phyloP scores from a whole-genome alignment of 2,329 filamentous ascomycete genomes.

The Penicillium janthinellum region DNA sequence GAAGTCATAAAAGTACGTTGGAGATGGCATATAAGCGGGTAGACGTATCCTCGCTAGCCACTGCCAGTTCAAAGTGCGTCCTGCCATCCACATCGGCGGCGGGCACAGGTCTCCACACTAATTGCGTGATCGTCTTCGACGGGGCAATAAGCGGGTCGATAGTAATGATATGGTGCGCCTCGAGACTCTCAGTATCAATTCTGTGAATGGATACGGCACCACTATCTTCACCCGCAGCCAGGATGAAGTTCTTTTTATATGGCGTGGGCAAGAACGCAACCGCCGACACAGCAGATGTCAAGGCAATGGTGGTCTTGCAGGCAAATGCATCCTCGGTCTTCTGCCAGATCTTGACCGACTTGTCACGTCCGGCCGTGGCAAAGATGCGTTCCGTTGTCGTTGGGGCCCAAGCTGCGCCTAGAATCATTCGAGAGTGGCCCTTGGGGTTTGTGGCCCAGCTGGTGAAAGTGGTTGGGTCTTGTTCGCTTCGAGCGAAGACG shows the following conservation, averaged over 20 bases:
- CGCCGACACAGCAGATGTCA: conserved; percentile 67
- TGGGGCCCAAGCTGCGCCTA: conserved; percentile 83
- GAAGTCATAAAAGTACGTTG: conserved; percentile 30
- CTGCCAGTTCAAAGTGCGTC: conserved; percentile 41
- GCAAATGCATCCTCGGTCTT: conserved; percentile 48
- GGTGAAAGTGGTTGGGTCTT: conserved; percentile 52
- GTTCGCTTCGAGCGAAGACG: conserved; percentile 64
- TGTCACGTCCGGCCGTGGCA: conserved; percentile 88
- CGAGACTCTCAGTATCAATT: conserved; percentile 36
- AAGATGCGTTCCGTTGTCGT: conserved; percentile 56
- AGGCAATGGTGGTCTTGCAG: conserved; percentile 57
- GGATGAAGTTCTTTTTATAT: conserved; percentile 34
- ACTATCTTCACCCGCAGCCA: conserved; percentile 52
- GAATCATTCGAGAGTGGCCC: conserved; percentile 88
- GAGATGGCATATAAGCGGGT: conserved; percentile 43
- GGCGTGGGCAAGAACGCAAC: conserved; percentile 62
- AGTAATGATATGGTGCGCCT: conserved; percentile 32
- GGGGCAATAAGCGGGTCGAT: conserved; percentile 52
- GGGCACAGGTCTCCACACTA: conserved; percentile 66
- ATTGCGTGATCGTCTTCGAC: conserved; percentile 66
- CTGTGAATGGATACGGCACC: conserved; percentile 48
- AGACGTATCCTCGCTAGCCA: conserved; percentile 50
- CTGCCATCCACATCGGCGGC: conserved; percentile 14
- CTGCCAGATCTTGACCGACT: conserved; percentile 74
- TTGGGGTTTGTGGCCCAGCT: conserved; percentile 71